phyloP scores from a whole-genome alignment of 306 rosid species.

The Delonix regia region DNA sequence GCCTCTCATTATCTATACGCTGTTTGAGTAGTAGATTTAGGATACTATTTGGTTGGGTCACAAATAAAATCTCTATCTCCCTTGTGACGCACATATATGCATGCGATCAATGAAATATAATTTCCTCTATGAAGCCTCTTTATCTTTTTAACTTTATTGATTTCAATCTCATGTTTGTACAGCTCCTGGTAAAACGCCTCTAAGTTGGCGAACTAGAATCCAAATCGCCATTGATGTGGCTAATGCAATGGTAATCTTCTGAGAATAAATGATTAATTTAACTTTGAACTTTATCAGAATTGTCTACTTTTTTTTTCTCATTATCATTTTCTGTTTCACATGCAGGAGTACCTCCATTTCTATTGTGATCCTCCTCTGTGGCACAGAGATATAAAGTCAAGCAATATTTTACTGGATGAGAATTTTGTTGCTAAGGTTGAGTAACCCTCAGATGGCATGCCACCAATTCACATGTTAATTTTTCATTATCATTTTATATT shows the following conservation, averaged over 20 bases:
- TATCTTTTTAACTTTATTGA: conserved; percentile 25
- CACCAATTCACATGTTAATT: conserved; percentile 27
- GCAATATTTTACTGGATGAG: conserved; percentile 91
- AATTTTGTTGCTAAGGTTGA: conserved; percentile 90
- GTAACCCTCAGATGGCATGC: conserved; percentile 26
- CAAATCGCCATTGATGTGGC: conserved; percentile 94
- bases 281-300: conserved; percentile 21
- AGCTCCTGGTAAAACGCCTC: conserved; percentile 81
- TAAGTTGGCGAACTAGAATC: conserved; percentile 87
- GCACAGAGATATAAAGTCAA: conserved; percentile 95
- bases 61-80: conserved; percentile 17
- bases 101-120: conserved; percentile 14
- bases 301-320: not conserved
- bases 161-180: conserved; percentile 36
- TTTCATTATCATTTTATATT: not conserved
- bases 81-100: not conserved
- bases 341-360: conserved; percentile 98
- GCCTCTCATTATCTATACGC: conserved; percentile 46
- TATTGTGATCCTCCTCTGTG: conserved; percentile 97
- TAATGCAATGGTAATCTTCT: conserved; percentile 82
- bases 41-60: conserved; percentile 16
- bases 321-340: conserved; percentile 34
- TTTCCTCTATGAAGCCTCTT: conserved; percentile 32
- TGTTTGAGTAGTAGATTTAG: conserved; percentile 15
- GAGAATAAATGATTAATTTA: conserved; percentile 29